Evolutionary conservation across 1,284 basidiomycete genomes (phyloP), one percentile per base, ranked within the genome.

Genomic region (Ceratobasidium sp.): DNA sequence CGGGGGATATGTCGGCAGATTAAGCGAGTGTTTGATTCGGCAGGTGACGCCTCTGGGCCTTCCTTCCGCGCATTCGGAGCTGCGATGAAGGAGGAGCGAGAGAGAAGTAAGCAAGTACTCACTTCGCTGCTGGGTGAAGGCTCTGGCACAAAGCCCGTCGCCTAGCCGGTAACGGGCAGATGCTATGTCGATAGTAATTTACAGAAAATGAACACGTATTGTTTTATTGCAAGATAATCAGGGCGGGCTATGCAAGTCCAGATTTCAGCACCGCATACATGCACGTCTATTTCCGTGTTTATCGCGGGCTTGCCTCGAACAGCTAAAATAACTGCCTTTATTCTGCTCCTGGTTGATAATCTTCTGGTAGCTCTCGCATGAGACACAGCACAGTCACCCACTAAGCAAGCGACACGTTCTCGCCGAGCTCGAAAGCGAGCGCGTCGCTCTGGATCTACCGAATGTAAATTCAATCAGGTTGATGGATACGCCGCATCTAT

Each of bases 71-170:
- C 88, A 0, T 92, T 97, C 81, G 89, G 91, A 6, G 83, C 85
- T 1, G 83, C 95, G 42, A 89, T 96, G 82, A 96, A 95, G 83
- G 91, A 94, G 51, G 90, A 91, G 80, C 93, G 92, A 81, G 88
- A 89, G 10, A 84, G 83, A 2, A 95, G 94, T 0, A 84, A 82
- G 73, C 82, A 82, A 37, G 83, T 86, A 23, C 84, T 88, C 15
- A 26, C 58, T 53, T 74, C 71, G 58, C 17, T 74, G 58, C 42
- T 74, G 45, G 71, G 71, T 8, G 71, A 74, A 28, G 71, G 71
- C 42, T 73, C 68, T 31, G 58, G 58, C 2, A 74, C 47, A 26
- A 53, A 11, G 42, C 71, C 71, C 33, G 47, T 64, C 49, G 71
- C 71, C 37, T 64, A 64, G 60, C n/a, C 58, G 68, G 42, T 2